A percentile compares a stretch with the other conserved stretches of the same genome.
Evolutionary conservation across 2,329 filamentous ascomycete genomes (phyloP).

Genomic region (Gremmenia infestans): DNA sequence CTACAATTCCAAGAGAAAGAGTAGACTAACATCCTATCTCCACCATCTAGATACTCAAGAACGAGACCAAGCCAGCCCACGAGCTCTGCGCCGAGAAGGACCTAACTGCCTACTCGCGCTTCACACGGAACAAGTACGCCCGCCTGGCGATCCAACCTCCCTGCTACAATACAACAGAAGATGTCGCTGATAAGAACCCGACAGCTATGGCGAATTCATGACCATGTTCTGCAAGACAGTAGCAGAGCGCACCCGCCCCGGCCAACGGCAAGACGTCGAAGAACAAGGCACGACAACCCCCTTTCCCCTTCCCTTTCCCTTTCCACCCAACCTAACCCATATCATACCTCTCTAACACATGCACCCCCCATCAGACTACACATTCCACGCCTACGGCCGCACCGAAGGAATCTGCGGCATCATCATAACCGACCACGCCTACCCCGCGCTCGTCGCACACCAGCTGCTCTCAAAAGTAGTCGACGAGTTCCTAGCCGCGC

Average conservation of each 20-base stretch:
- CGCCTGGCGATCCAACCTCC: not conserved
- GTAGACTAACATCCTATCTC: conserved; percentile 24
- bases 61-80: conserved; percentile 68
- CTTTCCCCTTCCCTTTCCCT: not conserved
- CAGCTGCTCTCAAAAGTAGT: conserved; percentile 80
- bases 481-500: conserved; percentile 77
- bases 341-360: not conserved
- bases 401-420: conserved; percentile 71
- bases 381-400: conserved; percentile 72
- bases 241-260: conserved; percentile 77
- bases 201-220: conserved; percentile 62
- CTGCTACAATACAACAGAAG: not conserved
- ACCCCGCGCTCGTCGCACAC: conserved; percentile 75
- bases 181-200: conserved; percentile 6
- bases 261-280: conserved; percentile 79
- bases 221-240: conserved; percentile 81
- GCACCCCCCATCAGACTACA: conserved; percentile 48
- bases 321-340: not conserved
- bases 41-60: conserved; percentile 67
- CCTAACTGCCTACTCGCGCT: conserved; percentile 72
- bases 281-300: conserved; percentile 57
- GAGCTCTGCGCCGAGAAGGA: conserved; percentile 76
- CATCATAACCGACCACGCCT: conserved; percentile 72
- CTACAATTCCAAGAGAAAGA: conserved; percentile 16
- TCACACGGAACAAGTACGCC: conserved; percentile 65